A percentile compares a stretch with the other conserved stretches of the same genome.
Conservation (phyloP, 2,329 filamentous ascomycete genomes). For the Cryoendolithus antarcticus region DNA sequence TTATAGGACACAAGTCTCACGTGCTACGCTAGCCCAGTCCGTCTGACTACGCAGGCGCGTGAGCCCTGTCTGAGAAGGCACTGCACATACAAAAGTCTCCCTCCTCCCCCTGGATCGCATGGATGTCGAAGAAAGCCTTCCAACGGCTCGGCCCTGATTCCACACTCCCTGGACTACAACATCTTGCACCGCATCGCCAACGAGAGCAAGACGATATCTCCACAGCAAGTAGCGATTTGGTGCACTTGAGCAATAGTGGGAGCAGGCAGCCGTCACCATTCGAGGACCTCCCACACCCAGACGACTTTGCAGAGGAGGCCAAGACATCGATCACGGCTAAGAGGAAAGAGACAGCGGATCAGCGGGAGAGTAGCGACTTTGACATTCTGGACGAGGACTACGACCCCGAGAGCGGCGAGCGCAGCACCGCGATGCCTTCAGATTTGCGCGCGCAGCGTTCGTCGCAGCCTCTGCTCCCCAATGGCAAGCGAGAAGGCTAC, state of each 20-base stretch:
- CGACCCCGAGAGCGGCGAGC: conserved; percentile 11
- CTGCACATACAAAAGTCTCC: neutral
- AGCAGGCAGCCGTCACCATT: conserved; percentile 23
- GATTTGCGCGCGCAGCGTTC: conserved; percentile 33
- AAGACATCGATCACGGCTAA: neutral
- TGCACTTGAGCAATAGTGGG: conserved; percentile 17
- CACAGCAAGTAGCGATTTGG: conserved; percentile 16
- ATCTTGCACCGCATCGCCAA: conserved; percentile 1
- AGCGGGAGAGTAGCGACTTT: conserved; percentile 26
- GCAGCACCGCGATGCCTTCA: conserved; percentile 34
- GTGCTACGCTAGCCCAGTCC: neutral
- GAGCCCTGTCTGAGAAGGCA: neutral
- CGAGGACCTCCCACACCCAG: conserved; percentile 15
- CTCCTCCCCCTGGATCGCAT: conserved; percentile 10
- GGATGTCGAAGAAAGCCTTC: conserved; percentile 15
- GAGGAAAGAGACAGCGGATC: conserved; percentile 8
- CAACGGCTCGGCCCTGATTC: conserved; percentile 6
- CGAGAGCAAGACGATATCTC: conserved; percentile 7
- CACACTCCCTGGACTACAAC: conserved; percentile 5
- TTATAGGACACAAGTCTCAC: no score
- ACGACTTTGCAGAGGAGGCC: conserved; percentile 3
- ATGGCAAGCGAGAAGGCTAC: conserved; percentile 27
- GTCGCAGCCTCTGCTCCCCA: conserved; percentile 40
- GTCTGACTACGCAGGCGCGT: conserved; percentile 3
- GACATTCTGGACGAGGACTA: conserved; percentile 34